A percentile compares a stretch with the other conserved stretches of the same genome.
These are phyloP conservation scores for Lactuca sativa DNA, from an alignment of 129 eudicot genomes.

Conservation along the genomic window DNA sequence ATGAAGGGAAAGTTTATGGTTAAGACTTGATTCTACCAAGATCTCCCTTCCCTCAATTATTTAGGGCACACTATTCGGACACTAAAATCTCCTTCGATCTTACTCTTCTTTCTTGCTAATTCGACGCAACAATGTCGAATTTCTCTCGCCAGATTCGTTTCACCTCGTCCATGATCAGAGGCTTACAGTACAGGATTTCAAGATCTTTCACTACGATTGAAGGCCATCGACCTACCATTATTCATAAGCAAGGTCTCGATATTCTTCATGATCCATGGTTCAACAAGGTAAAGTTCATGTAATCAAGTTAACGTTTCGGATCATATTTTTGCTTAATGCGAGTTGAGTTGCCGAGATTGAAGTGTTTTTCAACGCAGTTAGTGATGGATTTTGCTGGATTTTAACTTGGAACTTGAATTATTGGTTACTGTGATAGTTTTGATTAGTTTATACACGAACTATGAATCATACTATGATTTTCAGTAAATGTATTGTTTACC, in stretches of 20 bases:
- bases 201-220: conserved; percentile 85
- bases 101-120: not conserved
- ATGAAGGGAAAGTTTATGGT: conserved; percentile 19
- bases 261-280: conserved; percentile 99
- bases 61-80: conserved; percentile 23
- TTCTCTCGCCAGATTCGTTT: conserved; percentile 51
- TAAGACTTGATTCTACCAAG: not conserved
- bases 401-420: not conserved
- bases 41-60: conserved; percentile 17
- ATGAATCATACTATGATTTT: too few species aligned
- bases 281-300: conserved; percentile 57
- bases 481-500: conserved; percentile 4
- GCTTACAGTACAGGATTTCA: conserved; percentile 43
- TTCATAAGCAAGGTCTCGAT: conserved; percentile 88
- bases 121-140: conserved; percentile 39
- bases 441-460: conserved; percentile 3
- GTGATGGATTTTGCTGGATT: conserved; percentile 1
- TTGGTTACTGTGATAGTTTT: not conserved
- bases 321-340: conserved; percentile 12
- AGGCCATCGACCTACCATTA: conserved; percentile 85
- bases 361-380: not conserved
- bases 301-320: not conserved
- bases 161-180: conserved; percentile 59
- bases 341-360: conserved; percentile 2
- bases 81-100: not conserved